Evolutionary conservation across 202 grass and related monocot species (phyloP).

Genomic region (Musa balbisiana): DNA sequence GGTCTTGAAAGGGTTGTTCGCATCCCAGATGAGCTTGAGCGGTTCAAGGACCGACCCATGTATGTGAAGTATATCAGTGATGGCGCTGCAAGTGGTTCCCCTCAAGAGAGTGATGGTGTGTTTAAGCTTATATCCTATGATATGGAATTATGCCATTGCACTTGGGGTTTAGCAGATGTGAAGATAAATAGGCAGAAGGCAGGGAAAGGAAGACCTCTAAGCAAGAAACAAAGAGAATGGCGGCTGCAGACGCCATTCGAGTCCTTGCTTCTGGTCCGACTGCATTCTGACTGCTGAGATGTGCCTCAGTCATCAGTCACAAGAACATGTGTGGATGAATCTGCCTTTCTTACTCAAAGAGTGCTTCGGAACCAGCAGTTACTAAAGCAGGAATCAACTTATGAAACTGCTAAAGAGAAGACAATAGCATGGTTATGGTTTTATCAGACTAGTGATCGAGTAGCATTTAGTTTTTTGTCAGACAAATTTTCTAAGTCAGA

Average conservation of each 20-base stretch:
- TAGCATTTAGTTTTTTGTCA: too few relatives aligned
- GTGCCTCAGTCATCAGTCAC: not conserved
- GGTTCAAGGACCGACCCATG: slow-evolving; percentile 74
- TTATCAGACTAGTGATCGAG: too few relatives aligned
- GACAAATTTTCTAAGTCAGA: too few relatives aligned
- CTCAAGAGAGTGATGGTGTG: slow-evolving; percentile 59
- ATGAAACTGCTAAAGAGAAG: too few relatives aligned
- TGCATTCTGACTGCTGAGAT: slow-evolving; percentile 69
- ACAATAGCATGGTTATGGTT: too few relatives aligned
- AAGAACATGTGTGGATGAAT: too few relatives aligned
- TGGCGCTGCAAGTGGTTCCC: slow-evolving; percentile 14
- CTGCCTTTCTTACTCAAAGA: too few relatives aligned
- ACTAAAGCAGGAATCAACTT: too few relatives aligned
- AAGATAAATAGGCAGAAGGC: slow-evolving; percentile 71
- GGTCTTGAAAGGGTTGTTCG: slow-evolving; percentile 64
- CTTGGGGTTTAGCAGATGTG: slow-evolving; percentile 81
- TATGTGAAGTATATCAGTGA: slow-evolving; percentile 50
- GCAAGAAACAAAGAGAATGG: slow-evolving; percentile 88
- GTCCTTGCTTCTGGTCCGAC: slow-evolving; percentile 52
- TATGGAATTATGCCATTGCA: slow-evolving; percentile 57
- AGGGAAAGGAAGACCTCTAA: slow-evolving; percentile 72
- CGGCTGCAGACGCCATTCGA: slow-evolving; percentile 47
- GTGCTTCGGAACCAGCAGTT: too few relatives aligned
- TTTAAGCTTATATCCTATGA: slow-evolving; percentile 72
- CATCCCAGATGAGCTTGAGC: slow-evolving; percentile 65